Base-by-base conservation (phyloP, 306 rosid genomes). In the Echinosophora koreensis region DNA sequence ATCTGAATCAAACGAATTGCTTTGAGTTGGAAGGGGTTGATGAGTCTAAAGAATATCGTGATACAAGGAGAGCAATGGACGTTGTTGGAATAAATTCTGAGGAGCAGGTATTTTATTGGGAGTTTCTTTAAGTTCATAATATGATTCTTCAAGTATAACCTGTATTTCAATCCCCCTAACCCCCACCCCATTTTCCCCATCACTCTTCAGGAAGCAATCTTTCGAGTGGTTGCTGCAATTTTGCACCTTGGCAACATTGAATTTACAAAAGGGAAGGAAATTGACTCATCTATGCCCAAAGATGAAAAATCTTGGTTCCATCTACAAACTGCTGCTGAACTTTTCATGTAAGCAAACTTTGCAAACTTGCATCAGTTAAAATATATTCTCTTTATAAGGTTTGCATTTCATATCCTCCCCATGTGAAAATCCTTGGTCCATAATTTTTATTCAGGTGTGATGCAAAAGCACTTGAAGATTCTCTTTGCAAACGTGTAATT, bases 401-500 rank as follows among this genome's bases (percentile, higher is more conserved):
- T 85, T 83, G 52, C 58, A 47, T 78, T 66, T 76, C 80, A 66
- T 76, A 38, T 74, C 42, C 58, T 77, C 64, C 79, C 49, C 56
- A 35, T 44, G 51, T 84, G 72, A 62, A 77, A 77, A 56, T 72
- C 79, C 65, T 66, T 51, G 74, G 28, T 67, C 79, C 46, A 60
- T 49, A 61, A 58, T 35, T 74, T 69, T 75, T 72, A 39, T 87
- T 74, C 82, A 96, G 99, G 98, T 96, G 99, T 88, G 98, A 96
- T 83, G 96, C 70, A 71, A 93, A 91, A 86, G 93, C 91, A 52
- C 88, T 96, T 42, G 99, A 96, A 90, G 93, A 93, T 87, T 93
- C 99, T 85, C 99, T 96, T 58, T 96, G 99, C 93, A 91, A 96
- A 86, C 99, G 99, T 49, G 90, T 93, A 34, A 96, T 96, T 71